These are phyloP conservation scores for Dactylellina parvicollis DNA, from an alignment of 2,329 filamentous ascomycete species.

Conservation along the genomic window DNA sequence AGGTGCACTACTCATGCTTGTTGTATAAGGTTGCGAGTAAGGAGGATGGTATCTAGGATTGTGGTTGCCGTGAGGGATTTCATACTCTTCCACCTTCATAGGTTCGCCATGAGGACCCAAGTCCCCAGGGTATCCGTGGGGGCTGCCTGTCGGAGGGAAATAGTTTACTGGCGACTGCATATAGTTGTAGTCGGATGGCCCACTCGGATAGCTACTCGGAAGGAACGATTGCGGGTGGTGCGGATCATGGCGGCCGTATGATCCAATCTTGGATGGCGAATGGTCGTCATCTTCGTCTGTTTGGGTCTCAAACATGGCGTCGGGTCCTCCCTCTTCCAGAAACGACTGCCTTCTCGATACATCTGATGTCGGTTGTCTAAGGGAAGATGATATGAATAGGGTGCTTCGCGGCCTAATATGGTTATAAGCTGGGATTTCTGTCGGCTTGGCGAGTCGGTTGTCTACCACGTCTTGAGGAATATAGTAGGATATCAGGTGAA, in stretches of 20 bases:
- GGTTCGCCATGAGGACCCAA: constrained; percentile 25
- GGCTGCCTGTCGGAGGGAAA: constrained; percentile 46
- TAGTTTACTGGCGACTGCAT: constrained; percentile 39
- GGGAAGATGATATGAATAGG: constrained; percentile 49
- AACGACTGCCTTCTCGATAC: constrained; percentile 48
- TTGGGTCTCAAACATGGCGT: constrained; percentile 43
- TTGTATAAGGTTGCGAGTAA: constrained; percentile 35
- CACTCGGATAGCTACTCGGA: constrained; percentile 46
- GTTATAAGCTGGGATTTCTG: constrained; percentile 62
- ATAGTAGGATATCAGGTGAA: constrained; percentile 92
- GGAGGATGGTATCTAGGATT: constrained; percentile 44
- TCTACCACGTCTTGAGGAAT: constrained; percentile 79
- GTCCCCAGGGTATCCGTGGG: constrained; percentile 42
- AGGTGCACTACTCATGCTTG: constrained; percentile 38
- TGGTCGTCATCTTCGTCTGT: constrained; percentile 48
- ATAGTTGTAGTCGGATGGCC: constrained; percentile 48
- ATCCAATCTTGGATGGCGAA: constrained; percentile 41
- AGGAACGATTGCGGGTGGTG: constrained; percentile 47
- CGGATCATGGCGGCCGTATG: constrained; percentile 45
- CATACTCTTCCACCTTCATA: constrained; percentile 48
- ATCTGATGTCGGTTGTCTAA: constrained; percentile 49
- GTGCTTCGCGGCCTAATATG: constrained; percentile 35
- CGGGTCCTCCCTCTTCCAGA: constrained; percentile 45
- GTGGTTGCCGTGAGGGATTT: constrained; percentile 33
- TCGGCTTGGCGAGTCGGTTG: constrained; percentile 69